A percentile compares a stretch with the other conserved stretches of the same genome.
phyloP scores from a whole-genome alignment of 2,329 filamentous ascomycete genomes.

The Sclerotinia sclerotiorum region DNA sequence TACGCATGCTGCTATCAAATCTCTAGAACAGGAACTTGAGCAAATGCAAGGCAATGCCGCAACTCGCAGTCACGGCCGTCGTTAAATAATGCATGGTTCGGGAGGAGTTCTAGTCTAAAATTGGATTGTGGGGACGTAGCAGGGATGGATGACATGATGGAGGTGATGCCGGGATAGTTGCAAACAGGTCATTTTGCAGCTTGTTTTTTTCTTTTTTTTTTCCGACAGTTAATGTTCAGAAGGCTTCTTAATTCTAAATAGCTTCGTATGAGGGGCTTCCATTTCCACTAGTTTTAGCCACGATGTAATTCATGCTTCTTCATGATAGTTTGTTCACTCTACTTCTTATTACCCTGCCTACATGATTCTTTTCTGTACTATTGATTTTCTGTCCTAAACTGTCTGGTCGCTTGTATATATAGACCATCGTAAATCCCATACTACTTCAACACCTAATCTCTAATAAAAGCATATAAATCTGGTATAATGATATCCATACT shows the following conservation, averaged over 20 bases:
- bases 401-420: background rate
- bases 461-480: background rate
- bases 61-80: conserved; percentile 87
- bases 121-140: conserved; percentile 23
- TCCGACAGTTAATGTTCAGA: conserved; percentile 25
- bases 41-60: conserved; percentile 79
- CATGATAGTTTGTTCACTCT: conserved; percentile 20
- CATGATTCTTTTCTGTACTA: background rate
- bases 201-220: conserved; percentile 33
- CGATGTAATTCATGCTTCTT: conserved; percentile 42
- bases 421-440: background rate
- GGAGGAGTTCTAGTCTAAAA: conserved; percentile 17
- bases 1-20: conserved; percentile 92
- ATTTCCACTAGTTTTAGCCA: conserved; percentile 39
- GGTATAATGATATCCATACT: background rate
- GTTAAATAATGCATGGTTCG: conserved; percentile 52
- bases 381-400: background rate
- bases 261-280: conserved; percentile 31
- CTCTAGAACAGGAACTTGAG: conserved; percentile 89
- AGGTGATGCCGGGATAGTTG: conserved; percentile 37
- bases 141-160: conserved; percentile 25
- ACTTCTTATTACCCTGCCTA: background rate
- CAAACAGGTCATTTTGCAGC: conserved; percentile 32
- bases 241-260: conserved; percentile 27
- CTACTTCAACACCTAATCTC: background rate